phyloP scores from a whole-genome alignment of 2,329 filamentous ascomycete genomes.

The Cladosporium sp. region DNA sequence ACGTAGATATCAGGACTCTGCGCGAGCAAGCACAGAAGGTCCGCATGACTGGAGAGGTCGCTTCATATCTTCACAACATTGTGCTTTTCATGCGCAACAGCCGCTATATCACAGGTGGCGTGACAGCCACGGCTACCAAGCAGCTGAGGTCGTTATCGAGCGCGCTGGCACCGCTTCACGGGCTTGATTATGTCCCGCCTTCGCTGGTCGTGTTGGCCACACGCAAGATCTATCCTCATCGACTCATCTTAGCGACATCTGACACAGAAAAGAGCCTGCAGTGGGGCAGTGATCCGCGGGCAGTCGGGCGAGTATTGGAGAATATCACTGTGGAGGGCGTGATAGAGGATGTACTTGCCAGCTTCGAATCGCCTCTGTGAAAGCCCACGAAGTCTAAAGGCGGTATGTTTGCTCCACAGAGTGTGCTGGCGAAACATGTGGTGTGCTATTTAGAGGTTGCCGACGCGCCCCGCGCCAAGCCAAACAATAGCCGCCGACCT shows the following conservation, averaged over 20 bases:
- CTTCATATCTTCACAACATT: conserved; percentile 81
- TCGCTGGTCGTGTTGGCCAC: conserved; percentile 76
- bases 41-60: conserved; percentile 66
- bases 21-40: conserved; percentile 53
- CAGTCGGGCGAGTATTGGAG: conserved; percentile 61
- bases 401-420: not conserved
- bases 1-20: conserved; percentile 51
- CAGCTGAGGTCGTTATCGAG: conserved; percentile 55
- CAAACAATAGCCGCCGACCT: not conserved
- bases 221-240: conserved; percentile 81
- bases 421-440: too few species aligned
- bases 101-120: conserved; percentile 71
- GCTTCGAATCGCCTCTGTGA: conserved; percentile 50
- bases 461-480: conserved; percentile 1
- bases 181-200: conserved; percentile 73
- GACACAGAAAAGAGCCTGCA: conserved; percentile 80
- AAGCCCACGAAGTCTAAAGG: not conserved
- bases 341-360: conserved; percentile 52
- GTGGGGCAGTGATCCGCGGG: conserved; percentile 75
- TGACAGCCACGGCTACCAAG: conserved; percentile 70
- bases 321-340: conserved; percentile 50
- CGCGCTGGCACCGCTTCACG: conserved; percentile 74
- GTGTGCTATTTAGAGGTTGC: too few species aligned
- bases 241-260: conserved; percentile 63
- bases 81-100: conserved; percentile 81